phyloP scores from a whole-genome alignment of 371 early-diverging fungal genomes.

The Mortierella sp. region DNA sequence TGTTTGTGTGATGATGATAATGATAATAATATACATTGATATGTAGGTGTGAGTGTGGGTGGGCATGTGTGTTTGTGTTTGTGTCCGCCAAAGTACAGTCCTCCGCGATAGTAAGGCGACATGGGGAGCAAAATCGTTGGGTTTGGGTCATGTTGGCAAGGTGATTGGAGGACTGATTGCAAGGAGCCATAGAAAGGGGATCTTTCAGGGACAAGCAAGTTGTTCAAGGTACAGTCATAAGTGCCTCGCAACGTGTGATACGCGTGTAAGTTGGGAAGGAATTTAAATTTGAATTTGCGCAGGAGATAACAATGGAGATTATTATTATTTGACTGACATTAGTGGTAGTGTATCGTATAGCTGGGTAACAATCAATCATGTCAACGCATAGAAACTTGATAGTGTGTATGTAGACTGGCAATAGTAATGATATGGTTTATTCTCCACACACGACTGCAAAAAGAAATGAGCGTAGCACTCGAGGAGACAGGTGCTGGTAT shows the following conservation, averaged over 20 bases:
- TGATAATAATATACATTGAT: too few relatives aligned
- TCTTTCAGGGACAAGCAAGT: background rate
- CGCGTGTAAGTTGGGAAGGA: background rate
- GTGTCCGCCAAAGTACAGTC: too few relatives aligned
- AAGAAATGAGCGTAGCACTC: background rate
- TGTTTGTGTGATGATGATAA: too few relatives aligned
- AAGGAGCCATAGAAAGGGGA: background rate
- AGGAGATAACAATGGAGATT: slow-evolving; percentile 12
- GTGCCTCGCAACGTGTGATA: slow-evolving; percentile 2
- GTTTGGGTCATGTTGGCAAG: background rate
- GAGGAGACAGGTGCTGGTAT: too few relatives aligned
- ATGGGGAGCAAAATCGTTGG: background rate
- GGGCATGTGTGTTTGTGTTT: too few relatives aligned
- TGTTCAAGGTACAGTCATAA: background rate
- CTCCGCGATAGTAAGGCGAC: too few relatives aligned
- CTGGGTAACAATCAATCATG: background rate
- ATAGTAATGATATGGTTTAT: slow-evolving; percentile 5
- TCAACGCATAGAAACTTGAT: too few relatives aligned
- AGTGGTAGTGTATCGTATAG: too few relatives aligned
- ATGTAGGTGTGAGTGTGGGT: too few relatives aligned
- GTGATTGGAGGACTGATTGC: background rate
- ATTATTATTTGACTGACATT: background rate
- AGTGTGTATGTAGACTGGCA: background rate
- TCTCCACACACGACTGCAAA: background rate
- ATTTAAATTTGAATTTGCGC: slow-evolving; percentile 10